Base-by-base conservation (phyloP, 2,329 filamentous ascomycete genomes). In the Gnomoniopsis sp. region DNA sequence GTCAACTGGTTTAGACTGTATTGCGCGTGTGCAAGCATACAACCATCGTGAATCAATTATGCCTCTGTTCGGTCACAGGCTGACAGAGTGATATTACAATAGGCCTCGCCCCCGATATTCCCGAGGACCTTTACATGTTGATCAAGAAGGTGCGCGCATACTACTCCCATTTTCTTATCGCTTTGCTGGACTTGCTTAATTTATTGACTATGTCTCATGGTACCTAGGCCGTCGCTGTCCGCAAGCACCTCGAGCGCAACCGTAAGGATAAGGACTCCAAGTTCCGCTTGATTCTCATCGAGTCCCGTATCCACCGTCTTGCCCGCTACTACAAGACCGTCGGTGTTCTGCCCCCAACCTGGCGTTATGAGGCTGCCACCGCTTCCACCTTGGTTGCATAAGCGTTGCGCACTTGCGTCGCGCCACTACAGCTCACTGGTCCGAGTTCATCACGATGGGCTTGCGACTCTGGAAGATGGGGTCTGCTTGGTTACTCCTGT, bases 221-320 rank as follows among this genome's bases (percentile, higher is more conserved):
- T 26, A 10, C 49, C 36, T 63, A 95, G 92, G 93, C 93, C 72
- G 93, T 97, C 72, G 89, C 93, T 76, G 95, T 99, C 84, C 93
- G 95, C 84, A 99, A 99, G 91, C 96, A 99, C 84, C 91, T 99
- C 70, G 92, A 97, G 88, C 91, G 91, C 82, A 99, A 99, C 89
- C 93, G 95, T 83, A 99, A 99, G 88, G 95, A 99, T 87, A 96
- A 92, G 86, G 95, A 99, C 87, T 91, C 89, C 86, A 99, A 99
- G 87, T 99, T 99, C 91, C 93, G 95, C 77, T 91, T 99, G 69
- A 99, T 99, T 93, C 90, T 99, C 72, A 96, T 99, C 82, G 95
- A 99, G 87, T 98, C 95, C 77, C 91, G 96, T 82, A 98, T 99
- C 82, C 95, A 99, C 90, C 93, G 95, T 84, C 90, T 99, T 70